A percentile compares a stretch with the other conserved stretches of the same genome.
Evolutionary conservation across 352 stramenopile species (phyloP).

Genomic region (Phytophthora ohioensis): DNA sequence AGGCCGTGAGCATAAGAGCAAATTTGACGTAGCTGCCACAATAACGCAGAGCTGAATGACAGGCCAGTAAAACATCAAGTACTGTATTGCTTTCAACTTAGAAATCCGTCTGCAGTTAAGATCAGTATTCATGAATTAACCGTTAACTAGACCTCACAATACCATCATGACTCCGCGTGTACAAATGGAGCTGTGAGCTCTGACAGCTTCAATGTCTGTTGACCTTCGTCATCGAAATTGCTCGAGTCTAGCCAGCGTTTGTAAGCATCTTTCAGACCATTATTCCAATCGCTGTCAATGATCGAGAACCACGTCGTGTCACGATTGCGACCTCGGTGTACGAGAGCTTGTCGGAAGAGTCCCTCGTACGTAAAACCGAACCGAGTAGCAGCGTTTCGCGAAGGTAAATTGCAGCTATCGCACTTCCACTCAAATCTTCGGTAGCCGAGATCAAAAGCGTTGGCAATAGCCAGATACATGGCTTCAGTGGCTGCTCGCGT

Average conservation of each 20-base stretch:
- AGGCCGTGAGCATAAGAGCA: neutral
- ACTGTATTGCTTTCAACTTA: too few relatives aligned
- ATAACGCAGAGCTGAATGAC: too few relatives aligned
- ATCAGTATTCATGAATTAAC: too few relatives aligned
- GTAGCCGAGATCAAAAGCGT: conserved; percentile 32
- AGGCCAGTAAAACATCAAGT: too few relatives aligned
- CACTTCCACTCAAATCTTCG: conserved; percentile 30
- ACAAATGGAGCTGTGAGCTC: conserved; percentile 29
- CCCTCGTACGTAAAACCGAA: conserved; percentile 31
- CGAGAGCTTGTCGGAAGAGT: conserved; percentile 19
- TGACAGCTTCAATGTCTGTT: conserved; percentile 30
- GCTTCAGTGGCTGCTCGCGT: conserved; percentile 24
- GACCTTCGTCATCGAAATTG: conserved; percentile 20
- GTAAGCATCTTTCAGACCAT: conserved; percentile 13
- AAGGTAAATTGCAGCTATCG: conserved; percentile 27
- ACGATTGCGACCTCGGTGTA: conserved; percentile 20
- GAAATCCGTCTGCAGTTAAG: too few relatives aligned
- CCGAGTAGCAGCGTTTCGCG: conserved; percentile 13
- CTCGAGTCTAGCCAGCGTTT: conserved; percentile 18
- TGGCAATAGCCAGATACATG: conserved; percentile 16
- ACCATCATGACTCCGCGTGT: conserved; percentile 2
- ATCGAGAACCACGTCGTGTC: conserved; percentile 35
- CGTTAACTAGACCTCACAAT: neutral
- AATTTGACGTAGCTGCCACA: neutral
- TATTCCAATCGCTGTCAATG: conserved; percentile 24